Percentiles rank a stretch among this genome's conserved stretches.
phyloP scores from a whole-genome alignment of 1,139 yeast species.

The Wickerhamiella pararugosa region DNA sequence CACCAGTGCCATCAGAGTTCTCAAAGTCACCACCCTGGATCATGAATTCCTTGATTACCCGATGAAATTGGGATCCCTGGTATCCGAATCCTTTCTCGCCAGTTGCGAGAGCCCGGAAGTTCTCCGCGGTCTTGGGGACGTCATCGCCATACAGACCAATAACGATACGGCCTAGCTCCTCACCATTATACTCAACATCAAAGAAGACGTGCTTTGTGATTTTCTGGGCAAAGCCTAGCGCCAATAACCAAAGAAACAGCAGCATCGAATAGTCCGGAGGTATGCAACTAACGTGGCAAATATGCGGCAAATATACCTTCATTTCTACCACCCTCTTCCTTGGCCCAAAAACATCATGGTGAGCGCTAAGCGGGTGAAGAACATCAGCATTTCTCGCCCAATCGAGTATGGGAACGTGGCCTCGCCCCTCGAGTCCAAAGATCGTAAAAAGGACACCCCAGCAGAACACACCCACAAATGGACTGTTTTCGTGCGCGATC shows the following conservation, averaged over 20 bases:
- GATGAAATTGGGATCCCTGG: slow-evolving; percentile 87
- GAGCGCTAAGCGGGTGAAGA: slow-evolving; percentile 25
- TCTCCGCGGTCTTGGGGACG: slow-evolving; percentile 95
- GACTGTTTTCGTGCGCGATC: slow-evolving; percentile 88
- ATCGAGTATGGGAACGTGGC: slow-evolving; percentile 81
- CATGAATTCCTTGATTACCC: slow-evolving; percentile 97
- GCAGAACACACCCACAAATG: slow-evolving; percentile 88
- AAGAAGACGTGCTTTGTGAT: slow-evolving; percentile 63
- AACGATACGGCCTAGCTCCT: slow-evolving; percentile 53
- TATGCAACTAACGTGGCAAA: too few species aligned
- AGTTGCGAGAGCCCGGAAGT: slow-evolving; percentile 92
- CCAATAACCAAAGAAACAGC: too few species aligned
- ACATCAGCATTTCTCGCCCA: slow-evolving; percentile 71
- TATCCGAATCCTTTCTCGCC: slow-evolving; percentile 97
- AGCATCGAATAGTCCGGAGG: too few species aligned
- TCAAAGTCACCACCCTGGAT: slow-evolving; percentile 98
- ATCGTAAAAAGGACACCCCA: slow-evolving; percentile 46
- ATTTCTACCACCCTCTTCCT: too few species aligned
- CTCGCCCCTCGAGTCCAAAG: slow-evolving; percentile 46
- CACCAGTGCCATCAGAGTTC: slow-evolving; percentile 69
- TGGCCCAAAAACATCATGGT: slow-evolving; percentile 4
- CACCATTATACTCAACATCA: slow-evolving; percentile 52
- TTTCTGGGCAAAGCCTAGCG: not conserved
- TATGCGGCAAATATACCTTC: too few species aligned
- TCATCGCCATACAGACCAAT: slow-evolving; percentile 84